These are phyloP conservation scores for Ambrosia trifida DNA, from an alignment of 129 eudicot genomes.

Conservation along the genomic window DNA sequence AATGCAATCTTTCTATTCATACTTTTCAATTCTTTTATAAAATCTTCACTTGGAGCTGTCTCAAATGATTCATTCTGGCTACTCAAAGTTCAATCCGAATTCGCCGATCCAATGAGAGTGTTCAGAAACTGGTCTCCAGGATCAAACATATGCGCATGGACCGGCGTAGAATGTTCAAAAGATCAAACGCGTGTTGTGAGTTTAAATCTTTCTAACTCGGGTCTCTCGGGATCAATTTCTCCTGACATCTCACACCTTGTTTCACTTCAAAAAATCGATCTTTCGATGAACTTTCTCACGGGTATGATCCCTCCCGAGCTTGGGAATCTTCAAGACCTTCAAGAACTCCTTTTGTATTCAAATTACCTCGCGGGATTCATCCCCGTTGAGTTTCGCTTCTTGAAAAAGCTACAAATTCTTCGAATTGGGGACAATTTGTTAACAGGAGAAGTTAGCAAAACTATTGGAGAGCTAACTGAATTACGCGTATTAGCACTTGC, in stretches of 20 bases:
- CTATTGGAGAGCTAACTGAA: constrained; percentile 66
- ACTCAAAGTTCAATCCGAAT: constrained; percentile 62
- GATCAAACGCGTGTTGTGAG: constrained; percentile 58
- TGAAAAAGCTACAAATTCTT: constrained; percentile 70
- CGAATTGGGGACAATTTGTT: constrained; percentile 74
- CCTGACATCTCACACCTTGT: constrained; percentile 57
- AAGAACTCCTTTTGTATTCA: constrained; percentile 63
- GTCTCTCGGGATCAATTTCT: constrained; percentile 64
- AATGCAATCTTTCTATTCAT: constrained; percentile 44
- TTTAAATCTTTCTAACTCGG: constrained; percentile 63
- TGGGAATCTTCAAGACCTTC: constrained; percentile 64
- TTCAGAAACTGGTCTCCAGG: constrained; percentile 65
- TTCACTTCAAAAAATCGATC: constrained; percentile 65
- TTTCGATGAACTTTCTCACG: constrained; percentile 63
- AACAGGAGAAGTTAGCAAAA: constrained; percentile 46
- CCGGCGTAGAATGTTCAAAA: constrained; percentile 69
- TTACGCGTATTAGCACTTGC: constrained; percentile 65
- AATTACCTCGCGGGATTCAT: constrained; percentile 63
- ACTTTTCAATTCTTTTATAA: constrained; percentile 31
- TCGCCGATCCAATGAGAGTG: constrained; percentile 56
- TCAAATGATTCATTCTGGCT: constrained; percentile 73
- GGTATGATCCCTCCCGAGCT: constrained; percentile 75
- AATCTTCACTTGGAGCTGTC: constrained; percentile 31
- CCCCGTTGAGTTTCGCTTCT: constrained; percentile 60
- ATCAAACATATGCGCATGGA: constrained; percentile 74